These are phyloP conservation scores for Cucurbita moschata DNA, from an alignment of 306 rosid species.

Conservation along the genomic window DNA sequence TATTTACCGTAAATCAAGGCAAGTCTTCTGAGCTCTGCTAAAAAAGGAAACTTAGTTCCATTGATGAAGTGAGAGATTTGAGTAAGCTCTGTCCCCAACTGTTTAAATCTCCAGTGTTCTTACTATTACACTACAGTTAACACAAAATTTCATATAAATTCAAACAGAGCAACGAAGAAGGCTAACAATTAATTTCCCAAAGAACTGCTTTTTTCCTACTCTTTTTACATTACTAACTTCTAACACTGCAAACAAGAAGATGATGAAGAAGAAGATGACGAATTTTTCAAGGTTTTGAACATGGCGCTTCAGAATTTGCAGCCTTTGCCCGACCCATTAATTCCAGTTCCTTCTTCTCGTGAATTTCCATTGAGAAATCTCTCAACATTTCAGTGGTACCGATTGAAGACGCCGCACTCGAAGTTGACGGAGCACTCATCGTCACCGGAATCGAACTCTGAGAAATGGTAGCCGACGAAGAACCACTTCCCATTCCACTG, in stretches of 20 bases:
- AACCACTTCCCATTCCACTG: conserved; percentile 11
- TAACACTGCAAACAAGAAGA: background rate
- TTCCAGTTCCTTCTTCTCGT: conserved; percentile 65
- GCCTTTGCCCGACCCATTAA: conserved; percentile 31
- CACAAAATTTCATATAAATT: background rate
- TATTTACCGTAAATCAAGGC: too few species aligned
- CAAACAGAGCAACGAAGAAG: background rate
- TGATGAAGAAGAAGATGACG: background rate
- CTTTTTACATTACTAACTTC: background rate
- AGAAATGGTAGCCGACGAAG: conserved; percentile 24
- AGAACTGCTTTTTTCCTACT: background rate
- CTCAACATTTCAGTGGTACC: conserved; percentile 39
- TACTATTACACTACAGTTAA: background rate
- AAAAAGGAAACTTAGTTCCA: background rate
- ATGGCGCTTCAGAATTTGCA: conserved; percentile 25
- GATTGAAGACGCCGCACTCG: background rate
- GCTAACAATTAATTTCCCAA: background rate
- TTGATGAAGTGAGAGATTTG: background rate
- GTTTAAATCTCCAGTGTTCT: background rate
- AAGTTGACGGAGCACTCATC: background rate
- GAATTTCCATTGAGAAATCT: conserved; percentile 54
- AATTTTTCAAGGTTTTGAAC: conserved; percentile 27
- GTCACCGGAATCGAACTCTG: conserved; percentile 22
- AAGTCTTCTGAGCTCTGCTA: background rate
- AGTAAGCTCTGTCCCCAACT: background rate